Evolutionary conservation across 371 early-diverging fungal genomes (phyloP).

Genomic region (Fennellomyces sp.): DNA sequence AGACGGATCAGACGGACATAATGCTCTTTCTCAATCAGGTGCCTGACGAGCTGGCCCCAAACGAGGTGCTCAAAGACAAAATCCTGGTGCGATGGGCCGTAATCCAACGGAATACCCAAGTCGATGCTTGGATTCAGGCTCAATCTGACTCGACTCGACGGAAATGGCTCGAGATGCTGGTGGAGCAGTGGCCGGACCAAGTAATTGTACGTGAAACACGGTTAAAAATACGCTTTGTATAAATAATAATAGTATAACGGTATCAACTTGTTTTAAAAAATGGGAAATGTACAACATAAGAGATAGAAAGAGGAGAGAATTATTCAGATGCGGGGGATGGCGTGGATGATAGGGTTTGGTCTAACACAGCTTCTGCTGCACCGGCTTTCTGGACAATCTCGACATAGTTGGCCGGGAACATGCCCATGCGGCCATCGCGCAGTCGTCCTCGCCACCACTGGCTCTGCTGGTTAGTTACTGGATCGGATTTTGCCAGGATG

Average conservation of each 20-base stretch:
- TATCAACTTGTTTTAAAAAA: constrained; percentile 1
- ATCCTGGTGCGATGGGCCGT: constrained; percentile 49
- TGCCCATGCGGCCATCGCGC: constrained; percentile 81
- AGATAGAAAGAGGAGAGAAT: not conserved
- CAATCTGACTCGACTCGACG: constrained; percentile 34
- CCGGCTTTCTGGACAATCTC: constrained; percentile 23
- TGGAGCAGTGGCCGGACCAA: constrained; percentile 48
- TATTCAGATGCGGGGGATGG: not conserved
- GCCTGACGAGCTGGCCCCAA: constrained; percentile 14
- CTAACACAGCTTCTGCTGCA: not conserved
- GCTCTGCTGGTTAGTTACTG: constrained; percentile 73
- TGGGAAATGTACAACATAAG: not conserved
- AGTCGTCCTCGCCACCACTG: constrained; percentile 94
- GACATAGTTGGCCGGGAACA: constrained; percentile 93
- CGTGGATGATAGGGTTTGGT: not conserved
- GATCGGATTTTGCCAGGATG: constrained; percentile 77
- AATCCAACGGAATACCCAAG: constrained; percentile 36
- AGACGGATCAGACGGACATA: constrained; percentile 32
- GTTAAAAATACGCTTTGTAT: constrained; percentile 42
- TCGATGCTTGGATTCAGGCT: constrained; percentile 33
- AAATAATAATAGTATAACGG: not conserved
- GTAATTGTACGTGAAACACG: constrained; percentile 43
- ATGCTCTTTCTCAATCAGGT: constrained; percentile 45
- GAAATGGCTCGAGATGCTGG: constrained; percentile 49
- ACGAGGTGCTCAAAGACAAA: constrained; percentile 33